Conservation (phyloP, 257 asterid genomes). For the Nicotiana obtusifolia region DNA sequence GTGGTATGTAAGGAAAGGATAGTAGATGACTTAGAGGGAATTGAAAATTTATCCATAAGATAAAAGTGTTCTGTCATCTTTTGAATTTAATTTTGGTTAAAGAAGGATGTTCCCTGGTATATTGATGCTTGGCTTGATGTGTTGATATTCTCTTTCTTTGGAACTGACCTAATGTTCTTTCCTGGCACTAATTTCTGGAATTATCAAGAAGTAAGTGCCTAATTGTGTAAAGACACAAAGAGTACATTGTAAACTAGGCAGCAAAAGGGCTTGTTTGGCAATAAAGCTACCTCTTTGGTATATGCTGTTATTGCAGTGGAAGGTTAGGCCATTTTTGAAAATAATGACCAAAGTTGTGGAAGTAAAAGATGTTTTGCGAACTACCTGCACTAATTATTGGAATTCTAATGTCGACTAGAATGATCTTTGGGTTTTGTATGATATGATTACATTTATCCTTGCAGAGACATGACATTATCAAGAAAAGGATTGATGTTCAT, state of each 20-base stretch:
- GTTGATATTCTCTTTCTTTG: background rate
- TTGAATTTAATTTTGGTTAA: too few relatives aligned
- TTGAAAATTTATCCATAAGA: too few relatives aligned
- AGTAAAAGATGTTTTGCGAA: background rate
- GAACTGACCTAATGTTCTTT: background rate
- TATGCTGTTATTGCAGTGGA: background rate
- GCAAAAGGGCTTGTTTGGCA: background rate
- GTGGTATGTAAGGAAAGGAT: too few relatives aligned
- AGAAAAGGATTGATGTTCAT: conserved; percentile 81
- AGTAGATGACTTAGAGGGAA: too few relatives aligned
- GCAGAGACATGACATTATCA: conserved; percentile 95
- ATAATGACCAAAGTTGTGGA: background rate
- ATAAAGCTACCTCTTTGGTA: background rate
- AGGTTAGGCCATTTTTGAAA: background rate
- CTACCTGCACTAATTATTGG: background rate
- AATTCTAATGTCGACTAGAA: background rate
- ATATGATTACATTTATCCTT: conserved; percentile 23
- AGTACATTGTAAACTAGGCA: background rate
- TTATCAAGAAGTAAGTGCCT: background rate
- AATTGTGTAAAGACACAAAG: background rate
- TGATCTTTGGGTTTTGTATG: conserved; percentile 12
- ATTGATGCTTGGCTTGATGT: background rate
- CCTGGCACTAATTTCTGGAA: background rate
- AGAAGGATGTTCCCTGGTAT: background rate
- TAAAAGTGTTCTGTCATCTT: too few relatives aligned